Conservation (phyloP, 192 early-diverging fungal species). For the Entophlyctis luteolus region DNA sequence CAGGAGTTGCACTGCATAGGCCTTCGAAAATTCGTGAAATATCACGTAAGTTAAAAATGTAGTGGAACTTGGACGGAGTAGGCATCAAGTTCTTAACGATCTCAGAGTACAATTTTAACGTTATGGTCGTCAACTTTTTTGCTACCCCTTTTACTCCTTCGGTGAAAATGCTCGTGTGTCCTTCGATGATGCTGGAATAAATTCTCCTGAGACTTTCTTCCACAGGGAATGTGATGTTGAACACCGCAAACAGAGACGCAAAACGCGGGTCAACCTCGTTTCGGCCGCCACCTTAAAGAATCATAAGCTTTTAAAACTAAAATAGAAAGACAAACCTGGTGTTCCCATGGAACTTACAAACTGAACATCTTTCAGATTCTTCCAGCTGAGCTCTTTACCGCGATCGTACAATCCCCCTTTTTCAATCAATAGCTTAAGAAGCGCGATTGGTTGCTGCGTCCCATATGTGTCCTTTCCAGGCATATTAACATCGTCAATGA, state of each 20-base stretch:
- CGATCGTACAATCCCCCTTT: slow-evolving; percentile 55
- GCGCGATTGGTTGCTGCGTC: slow-evolving; percentile 61
- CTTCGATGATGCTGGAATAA: slow-evolving; percentile 55
- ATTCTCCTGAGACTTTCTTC: slow-evolving; percentile 47
- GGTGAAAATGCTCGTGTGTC: slow-evolving; percentile 46
- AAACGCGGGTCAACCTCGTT: slow-evolving; percentile 61
- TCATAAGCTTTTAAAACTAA: background rate
- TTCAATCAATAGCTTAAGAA: slow-evolving; percentile 58
- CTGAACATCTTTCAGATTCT: slow-evolving; percentile 58
- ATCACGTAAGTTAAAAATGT: slow-evolving; percentile 63
- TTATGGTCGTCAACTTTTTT: slow-evolving; percentile 44
- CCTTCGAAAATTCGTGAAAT: slow-evolving; percentile 62
- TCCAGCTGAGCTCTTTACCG: slow-evolving; percentile 63
- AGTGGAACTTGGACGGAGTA: slow-evolving; percentile 61
- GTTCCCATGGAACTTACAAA: slow-evolving; percentile 61
- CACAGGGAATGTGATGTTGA: slow-evolving; percentile 63
- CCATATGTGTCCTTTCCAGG: slow-evolving; percentile 62
- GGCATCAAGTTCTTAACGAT: slow-evolving; percentile 55
- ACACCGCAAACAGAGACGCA: slow-evolving; percentile 53
- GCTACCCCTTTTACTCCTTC: slow-evolving; percentile 40
- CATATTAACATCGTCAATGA: slow-evolving; percentile 62
- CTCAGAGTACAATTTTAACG: slow-evolving; percentile 51
- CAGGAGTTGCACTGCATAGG: slow-evolving; percentile 48
- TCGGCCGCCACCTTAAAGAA: slow-evolving; percentile 52
- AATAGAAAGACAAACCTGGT: slow-evolving; percentile 21